These are phyloP conservation scores for Lizanozyma gosingica DNA, from an alignment of 1,139 yeast genomes.

Conservation along the genomic window DNA sequence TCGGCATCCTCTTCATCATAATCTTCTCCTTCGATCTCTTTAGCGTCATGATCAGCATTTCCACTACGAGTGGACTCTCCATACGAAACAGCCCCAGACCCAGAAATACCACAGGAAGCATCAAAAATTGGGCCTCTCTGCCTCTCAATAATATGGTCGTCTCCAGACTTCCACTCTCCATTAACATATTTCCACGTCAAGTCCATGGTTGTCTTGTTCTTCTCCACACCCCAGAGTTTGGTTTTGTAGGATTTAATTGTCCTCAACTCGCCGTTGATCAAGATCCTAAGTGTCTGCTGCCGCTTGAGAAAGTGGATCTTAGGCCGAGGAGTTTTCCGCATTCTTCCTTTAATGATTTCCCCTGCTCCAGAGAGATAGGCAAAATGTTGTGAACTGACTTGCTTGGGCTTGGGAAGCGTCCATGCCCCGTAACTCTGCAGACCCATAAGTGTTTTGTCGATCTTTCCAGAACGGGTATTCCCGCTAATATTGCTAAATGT, in stretches of 20 bases:
- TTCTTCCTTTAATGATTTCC: constrained; percentile 52
- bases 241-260: constrained; percentile 54
- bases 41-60: constrained; percentile 9
- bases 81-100: constrained; percentile 9
- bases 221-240: constrained; percentile 86
- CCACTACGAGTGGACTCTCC: constrained; percentile 8
- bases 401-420: constrained; percentile 11
- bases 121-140: constrained; percentile 12
- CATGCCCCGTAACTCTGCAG: neutral
- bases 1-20: constrained; percentile 14
- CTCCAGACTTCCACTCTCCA: constrained; percentile 79
- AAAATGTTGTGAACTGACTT: constrained; percentile 12
- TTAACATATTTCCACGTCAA: constrained; percentile 52
- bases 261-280: constrained; percentile 53
- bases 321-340: constrained; percentile 44
- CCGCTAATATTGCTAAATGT: neutral
- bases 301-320: constrained; percentile 28
- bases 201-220: constrained; percentile 50
- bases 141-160: constrained; percentile 69
- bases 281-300: constrained; percentile 56
- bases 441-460: neutral
- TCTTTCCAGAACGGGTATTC: neutral
- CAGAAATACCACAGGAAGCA: constrained; percentile 5
- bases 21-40: constrained; percentile 14
- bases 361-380: constrained; percentile 30